Conservation (phyloP, 202 grass and related monocot species). For the Zizania palustris region DNA sequence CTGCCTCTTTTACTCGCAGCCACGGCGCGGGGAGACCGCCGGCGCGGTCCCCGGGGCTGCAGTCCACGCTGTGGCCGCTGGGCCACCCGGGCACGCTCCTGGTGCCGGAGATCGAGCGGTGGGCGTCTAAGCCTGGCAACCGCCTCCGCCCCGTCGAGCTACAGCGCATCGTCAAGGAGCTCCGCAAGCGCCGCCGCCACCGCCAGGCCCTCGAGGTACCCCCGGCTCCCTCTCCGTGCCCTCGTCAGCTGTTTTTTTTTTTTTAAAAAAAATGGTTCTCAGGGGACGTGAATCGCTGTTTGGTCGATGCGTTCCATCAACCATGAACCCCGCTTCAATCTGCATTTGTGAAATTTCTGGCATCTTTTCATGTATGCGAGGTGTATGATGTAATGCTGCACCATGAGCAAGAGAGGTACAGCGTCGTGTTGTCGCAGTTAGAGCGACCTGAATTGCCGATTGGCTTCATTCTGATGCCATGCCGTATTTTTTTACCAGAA, state of each 20-base stretch:
- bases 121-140: slow-evolving; percentile 54
- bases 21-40: slow-evolving; percentile 22
- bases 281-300: not conserved
- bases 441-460: not conserved
- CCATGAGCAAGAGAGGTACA: not conserved
- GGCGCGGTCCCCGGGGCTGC: slow-evolving; percentile 40
- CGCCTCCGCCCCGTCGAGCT: slow-evolving; percentile 57
- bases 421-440: not conserved
- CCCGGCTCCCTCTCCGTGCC: not conserved
- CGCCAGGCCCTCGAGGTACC: slow-evolving; percentile 84
- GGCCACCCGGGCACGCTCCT: slow-evolving; percentile 65
- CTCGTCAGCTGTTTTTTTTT: not conserved
- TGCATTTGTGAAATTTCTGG: not conserved
- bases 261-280: slow-evolving; percentile 2
- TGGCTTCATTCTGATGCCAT: not conserved
- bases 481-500: not conserved
- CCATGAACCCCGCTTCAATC: no score
- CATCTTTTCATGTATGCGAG: not conserved
- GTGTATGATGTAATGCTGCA: slow-evolving; percentile 38
- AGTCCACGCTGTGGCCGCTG: slow-evolving; percentile 71
- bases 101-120: slow-evolving; percentile 70
- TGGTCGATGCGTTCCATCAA: not conserved
- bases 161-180: slow-evolving; percentile 55
- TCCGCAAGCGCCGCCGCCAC: slow-evolving; percentile 63
- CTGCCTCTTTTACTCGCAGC: slow-evolving; percentile 6